Evolutionary conservation across 73 alveolate genomes (phyloP), one percentile per base, ranked within the genome.

Genomic region (Uronychia binucleata): DNA sequence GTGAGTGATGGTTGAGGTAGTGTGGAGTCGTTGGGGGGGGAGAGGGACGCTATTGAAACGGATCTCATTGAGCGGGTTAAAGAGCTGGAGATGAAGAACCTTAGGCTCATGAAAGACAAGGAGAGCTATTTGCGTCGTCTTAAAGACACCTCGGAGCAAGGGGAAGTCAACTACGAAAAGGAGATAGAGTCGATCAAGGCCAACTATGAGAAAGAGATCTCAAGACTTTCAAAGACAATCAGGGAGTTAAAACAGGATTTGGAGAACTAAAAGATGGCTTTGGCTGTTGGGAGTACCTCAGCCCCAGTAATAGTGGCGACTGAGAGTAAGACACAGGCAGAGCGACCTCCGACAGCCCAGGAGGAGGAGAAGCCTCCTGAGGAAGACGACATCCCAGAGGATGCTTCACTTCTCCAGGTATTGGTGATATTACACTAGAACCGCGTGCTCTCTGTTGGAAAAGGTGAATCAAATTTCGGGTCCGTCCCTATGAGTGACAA

Each of bases 41-140:
- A 79, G 28, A 33, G 86, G 57, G 58, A 79, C 58, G 77, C 34
- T 19, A 79, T 79, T 26, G 86, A 79, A 57, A 79, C 86, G 26
- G 58, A 34, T 28, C 86, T 79, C 46, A 79, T 28, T 67, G 86
- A 79, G 58, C 19, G 86, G 58, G 59, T 79, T 34, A 34, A 33
- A 57, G 58, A 79, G 31, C 75, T 30, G 0, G 26, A 75, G 5
- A 79, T 79, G 30, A 75, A 79, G 58, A 79, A 79, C 14, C 59
- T 33, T 27, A 11, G 86, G 28, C 86, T 79, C 8, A 75, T n/a
- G 27, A 79, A 79, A 58, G 86, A 79, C 59, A 79, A 79, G 58
- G 77, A 26, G 30, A 33, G 34, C 58, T 57, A 46, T 46, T 46
- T 46, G 19, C 5, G 19, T 11, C 5, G 67, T 11, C 67, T 46